Evolutionary conservation across 2,329 filamentous ascomycete species (phyloP).

Genomic region (Alternaria ethzedia): DNA sequence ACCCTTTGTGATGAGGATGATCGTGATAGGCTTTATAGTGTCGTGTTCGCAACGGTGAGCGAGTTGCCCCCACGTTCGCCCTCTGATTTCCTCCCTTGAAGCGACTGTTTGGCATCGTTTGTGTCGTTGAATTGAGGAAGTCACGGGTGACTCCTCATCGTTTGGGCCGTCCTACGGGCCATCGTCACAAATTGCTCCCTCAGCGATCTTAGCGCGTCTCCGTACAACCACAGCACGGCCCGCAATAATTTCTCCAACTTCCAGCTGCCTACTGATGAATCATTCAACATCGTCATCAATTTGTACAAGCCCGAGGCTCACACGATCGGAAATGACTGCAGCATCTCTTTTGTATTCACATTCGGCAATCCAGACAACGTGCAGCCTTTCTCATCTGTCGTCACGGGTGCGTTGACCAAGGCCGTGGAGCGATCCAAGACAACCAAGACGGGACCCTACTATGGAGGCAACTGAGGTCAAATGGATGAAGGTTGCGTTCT

Average conservation of each 20-base stretch:
- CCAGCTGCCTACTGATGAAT: background rate
- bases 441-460: background rate
- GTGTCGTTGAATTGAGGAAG: background rate
- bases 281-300: background rate
- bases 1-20: too few species aligned
- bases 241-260: background rate
- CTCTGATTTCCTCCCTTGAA: background rate
- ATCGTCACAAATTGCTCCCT: background rate
- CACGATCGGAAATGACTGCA: background rate
- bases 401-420: background rate
- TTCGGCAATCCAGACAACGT: background rate
- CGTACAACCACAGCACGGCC: too few species aligned
- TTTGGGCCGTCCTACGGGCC: background rate
- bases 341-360: background rate
- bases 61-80: too few species aligned
- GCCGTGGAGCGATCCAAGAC: background rate
- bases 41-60: too few species aligned
- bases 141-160: background rate
- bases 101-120: background rate
- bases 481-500: background rate
- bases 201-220: background rate
- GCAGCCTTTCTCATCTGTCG: background rate
- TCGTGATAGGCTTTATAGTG: too few species aligned
- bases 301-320: background rate
- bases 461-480: background rate